Evolutionary conservation across 2,329 filamentous ascomycete genomes (phyloP), one percentile per base, ranked within the genome.

Genomic region (Phaeosphaeria sp.): DNA sequence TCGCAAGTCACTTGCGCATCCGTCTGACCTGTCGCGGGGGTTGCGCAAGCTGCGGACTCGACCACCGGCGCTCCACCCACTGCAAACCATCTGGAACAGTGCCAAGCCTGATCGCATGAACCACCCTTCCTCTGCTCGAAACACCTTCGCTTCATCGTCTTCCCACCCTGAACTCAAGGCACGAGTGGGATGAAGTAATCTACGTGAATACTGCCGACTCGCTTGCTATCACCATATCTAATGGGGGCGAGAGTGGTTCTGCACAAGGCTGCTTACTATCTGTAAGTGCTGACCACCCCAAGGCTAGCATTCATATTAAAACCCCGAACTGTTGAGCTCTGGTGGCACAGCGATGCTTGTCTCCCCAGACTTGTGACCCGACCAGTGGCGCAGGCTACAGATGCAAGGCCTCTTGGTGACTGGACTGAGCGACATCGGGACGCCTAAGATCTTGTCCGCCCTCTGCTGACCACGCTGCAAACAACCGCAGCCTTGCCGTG

Each of bases 91-190:
- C 59, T 68, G 64, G 53, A 59, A 67, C 66, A 57, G 49, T 8
- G 63, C 67, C 62, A 70, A 66, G 63, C 54, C 49, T 55, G 11
- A 39, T 47, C 51, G 70, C 71, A 75, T 75, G 55, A 66, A 66
- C 39, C 18, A 56, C 62, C 63, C 56, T 59, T 52, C 65, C 57
- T 56, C 63, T 49, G 53, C 57, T 65, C 64, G 60, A 69, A 69
- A 66, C 69, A 67, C 60, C 56, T 59, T 66, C 66, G 64, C 56
- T 60, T 52, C 53, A 60, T 45, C 48, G 40, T 60, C 62, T 63
- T 55, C 57, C 65, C 60, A 63, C 62, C 50, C 40, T 48, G 51
- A 21, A 53, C 49, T 44, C 48, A 53, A 49, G 58, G 30, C 30
- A 36, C 30, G 30, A 55, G 59, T 51, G 33, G 49, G 51, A 53